These are phyloP conservation scores for Thozetella sp. DNA, from an alignment of 495 filamentous ascomycete species.

Conservation along the genomic window DNA sequence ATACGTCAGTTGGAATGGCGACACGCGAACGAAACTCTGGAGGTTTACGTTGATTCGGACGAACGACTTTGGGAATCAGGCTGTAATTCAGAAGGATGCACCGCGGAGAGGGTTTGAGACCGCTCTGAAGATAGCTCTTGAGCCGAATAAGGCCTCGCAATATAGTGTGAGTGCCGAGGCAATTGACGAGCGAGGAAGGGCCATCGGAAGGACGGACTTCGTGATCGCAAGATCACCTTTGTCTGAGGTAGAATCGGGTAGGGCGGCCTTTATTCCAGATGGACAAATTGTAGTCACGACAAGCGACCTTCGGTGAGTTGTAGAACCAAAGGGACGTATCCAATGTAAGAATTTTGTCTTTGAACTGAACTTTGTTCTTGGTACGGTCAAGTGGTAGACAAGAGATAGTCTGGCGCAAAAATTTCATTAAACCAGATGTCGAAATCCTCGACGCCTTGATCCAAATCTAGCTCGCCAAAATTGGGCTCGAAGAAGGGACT, in stretches of 20 bases:
- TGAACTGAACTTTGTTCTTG: too few relatives aligned
- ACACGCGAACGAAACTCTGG: conserved; percentile 9
- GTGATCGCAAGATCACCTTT: neutral
- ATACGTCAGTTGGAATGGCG: conserved; percentile 16
- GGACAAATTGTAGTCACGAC: too few relatives aligned
- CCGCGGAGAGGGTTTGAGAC: neutral
- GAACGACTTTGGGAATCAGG: neutral
- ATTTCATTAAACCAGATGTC: neutral
- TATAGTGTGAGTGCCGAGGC: neutral
- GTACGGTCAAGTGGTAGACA: too few relatives aligned
- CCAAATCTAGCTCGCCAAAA: neutral
- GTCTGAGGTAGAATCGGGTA: too few relatives aligned
- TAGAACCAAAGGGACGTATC: too few relatives aligned
- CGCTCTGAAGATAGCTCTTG: neutral
- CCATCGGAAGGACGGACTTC: neutral
- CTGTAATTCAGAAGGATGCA: neutral
- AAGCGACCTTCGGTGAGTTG: too few relatives aligned
- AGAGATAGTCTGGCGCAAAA: neutral
- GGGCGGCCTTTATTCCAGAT: too few relatives aligned
- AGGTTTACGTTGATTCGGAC: conserved; percentile 2
- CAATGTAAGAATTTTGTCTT: too few relatives aligned
- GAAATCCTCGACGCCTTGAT: neutral
- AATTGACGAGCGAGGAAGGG: neutral
- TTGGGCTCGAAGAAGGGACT: neutral
- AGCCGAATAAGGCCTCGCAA: neutral